A percentile compares a stretch with the other conserved stretches of the same genome.
Conservation (phyloP, 805 yeast genomes). For the Schwanniomyces polymorphus region DNA sequence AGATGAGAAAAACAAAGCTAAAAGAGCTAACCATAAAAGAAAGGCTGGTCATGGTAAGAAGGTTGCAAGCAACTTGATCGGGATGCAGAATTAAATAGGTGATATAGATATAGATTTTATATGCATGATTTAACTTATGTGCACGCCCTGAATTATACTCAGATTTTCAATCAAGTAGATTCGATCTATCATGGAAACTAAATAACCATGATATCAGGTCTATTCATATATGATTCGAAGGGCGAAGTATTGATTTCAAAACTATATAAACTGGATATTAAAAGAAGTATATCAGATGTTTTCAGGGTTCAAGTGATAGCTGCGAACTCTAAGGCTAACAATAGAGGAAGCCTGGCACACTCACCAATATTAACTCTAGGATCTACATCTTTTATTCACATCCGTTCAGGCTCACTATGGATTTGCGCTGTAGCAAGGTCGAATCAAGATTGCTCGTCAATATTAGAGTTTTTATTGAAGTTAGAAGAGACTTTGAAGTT, state of each 20-base stretch:
- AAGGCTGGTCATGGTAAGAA: slow-evolving; percentile 63
- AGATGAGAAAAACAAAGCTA: slow-evolving; percentile 57
- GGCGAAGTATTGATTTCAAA: slow-evolving; percentile 85
- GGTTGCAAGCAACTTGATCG: slow-evolving; percentile 26
- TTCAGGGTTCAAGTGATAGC: slow-evolving; percentile 91
- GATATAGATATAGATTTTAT: background rate
- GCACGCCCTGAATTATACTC: background rate
- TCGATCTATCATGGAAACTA: background rate
- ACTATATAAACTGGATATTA: slow-evolving; percentile 70
- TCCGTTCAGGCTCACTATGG: slow-evolving; percentile 65
- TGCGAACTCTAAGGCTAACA: slow-evolving; percentile 29
- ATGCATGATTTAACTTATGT: background rate
- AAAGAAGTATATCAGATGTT: slow-evolving; percentile 79
- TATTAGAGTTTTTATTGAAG: slow-evolving; percentile 75
- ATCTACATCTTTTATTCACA: slow-evolving; percentile 85
- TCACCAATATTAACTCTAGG: slow-evolving; percentile 73
- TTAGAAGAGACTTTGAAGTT: slow-evolving; percentile 53
- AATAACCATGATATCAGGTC: slow-evolving; percentile 69
- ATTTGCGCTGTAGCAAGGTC: slow-evolving; percentile 86
- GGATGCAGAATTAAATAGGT: slow-evolving; percentile 15
- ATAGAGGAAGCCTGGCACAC: slow-evolving; percentile 23
- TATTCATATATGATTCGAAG: slow-evolving; percentile 73
- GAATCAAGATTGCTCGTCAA: slow-evolving; percentile 78
- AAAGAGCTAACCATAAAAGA: slow-evolving; percentile 64
- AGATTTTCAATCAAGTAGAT: background rate